phyloP scores from a whole-genome alignment of 2,329 filamentous ascomycete genomes.

The Knoxdaviesia capensis region DNA sequence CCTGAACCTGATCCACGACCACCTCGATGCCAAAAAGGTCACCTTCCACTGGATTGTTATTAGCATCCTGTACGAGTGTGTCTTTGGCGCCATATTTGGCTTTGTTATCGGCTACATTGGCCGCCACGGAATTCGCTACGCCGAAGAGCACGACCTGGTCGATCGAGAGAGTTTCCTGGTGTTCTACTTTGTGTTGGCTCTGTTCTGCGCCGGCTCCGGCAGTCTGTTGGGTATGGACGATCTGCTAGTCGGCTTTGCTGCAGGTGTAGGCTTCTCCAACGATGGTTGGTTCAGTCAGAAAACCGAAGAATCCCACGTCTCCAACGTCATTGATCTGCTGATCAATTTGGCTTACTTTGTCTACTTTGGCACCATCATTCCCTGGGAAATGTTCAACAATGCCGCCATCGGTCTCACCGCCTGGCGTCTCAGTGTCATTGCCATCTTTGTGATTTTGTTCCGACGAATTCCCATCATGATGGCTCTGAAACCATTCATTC shows the following conservation, averaged over 20 bases:
- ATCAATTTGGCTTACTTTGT: slow-evolving; percentile 98
- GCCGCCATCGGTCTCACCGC: slow-evolving; percentile 52
- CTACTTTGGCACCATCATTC: slow-evolving; percentile 91
- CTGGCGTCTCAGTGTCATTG: slow-evolving; percentile 85
- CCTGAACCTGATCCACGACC: slow-evolving; percentile 73
- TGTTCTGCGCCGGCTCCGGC: slow-evolving; percentile 89
- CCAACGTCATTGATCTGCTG: slow-evolving; percentile 94
- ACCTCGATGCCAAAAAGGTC: slow-evolving; percentile 46
- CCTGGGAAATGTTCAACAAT: slow-evolving; percentile 81
- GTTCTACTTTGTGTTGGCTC: slow-evolving; percentile 91
- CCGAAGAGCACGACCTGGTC: slow-evolving; percentile 69
- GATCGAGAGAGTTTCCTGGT: slow-evolving; percentile 95
- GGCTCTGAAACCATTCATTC: slow-evolving; percentile 73
- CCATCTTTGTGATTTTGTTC: slow-evolving; percentile 88
- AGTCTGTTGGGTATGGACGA: slow-evolving; percentile 85
- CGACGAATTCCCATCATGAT: slow-evolving; percentile 92
- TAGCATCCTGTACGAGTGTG: slow-evolving; percentile 84
- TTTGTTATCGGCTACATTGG: slow-evolving; percentile 77
- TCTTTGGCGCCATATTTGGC: slow-evolving; percentile 79
- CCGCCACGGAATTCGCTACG: slow-evolving; percentile 72
- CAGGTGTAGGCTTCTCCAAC: slow-evolving; percentile 96
- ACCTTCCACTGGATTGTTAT: slow-evolving; percentile 74
- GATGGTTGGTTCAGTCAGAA: slow-evolving; percentile 98
- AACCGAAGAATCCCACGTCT: slow-evolving; percentile 95
- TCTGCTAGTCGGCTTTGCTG: slow-evolving; percentile 80